These are phyloP conservation scores for Oryza meyeriana DNA, from an alignment of 176 grass and related monocot genomes.

Conservation along the genomic window DNA sequence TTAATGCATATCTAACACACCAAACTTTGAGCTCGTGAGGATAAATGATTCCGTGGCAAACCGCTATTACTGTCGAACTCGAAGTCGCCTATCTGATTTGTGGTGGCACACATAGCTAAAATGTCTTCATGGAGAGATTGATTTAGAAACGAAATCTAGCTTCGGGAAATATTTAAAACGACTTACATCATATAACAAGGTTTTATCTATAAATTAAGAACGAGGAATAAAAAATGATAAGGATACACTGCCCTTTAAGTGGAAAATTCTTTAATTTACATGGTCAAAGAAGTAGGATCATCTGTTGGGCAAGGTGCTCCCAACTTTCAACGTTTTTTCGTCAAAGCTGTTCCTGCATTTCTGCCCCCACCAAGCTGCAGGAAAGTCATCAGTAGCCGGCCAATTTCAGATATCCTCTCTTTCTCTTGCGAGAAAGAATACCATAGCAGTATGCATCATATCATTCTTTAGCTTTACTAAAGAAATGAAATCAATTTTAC, in stretches of 20 bases:
- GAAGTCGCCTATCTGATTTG: too few species aligned
- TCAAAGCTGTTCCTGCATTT: constrained; percentile 21
- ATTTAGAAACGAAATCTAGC: neutral
- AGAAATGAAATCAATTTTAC: neutral
- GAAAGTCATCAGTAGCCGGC: neutral
- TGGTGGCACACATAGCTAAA: neutral
- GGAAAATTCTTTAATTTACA: neutral
- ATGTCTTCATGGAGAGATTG: neutral
- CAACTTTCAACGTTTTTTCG: constrained; percentile 6
- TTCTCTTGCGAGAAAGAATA: constrained; percentile 19
- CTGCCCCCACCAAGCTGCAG: constrained; percentile 3
- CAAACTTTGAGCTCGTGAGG: neutral
- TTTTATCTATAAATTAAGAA: neutral
- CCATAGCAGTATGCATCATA: neutral
- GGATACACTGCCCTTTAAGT: neutral
- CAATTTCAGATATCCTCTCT: neutral
- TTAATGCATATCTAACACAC: neutral
- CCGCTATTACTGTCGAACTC: neutral
- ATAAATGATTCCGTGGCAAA: neutral
- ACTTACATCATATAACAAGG: neutral
- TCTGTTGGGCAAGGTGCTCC: neutral
- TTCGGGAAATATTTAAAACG: neutral
- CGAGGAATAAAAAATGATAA: neutral
- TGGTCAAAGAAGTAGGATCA: constrained; percentile 19
- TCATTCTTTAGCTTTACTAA: constrained; percentile 17